phyloP scores from a whole-genome alignment of 1,284 basidiomycete species.

The Naganishia cerealis region DNA sequence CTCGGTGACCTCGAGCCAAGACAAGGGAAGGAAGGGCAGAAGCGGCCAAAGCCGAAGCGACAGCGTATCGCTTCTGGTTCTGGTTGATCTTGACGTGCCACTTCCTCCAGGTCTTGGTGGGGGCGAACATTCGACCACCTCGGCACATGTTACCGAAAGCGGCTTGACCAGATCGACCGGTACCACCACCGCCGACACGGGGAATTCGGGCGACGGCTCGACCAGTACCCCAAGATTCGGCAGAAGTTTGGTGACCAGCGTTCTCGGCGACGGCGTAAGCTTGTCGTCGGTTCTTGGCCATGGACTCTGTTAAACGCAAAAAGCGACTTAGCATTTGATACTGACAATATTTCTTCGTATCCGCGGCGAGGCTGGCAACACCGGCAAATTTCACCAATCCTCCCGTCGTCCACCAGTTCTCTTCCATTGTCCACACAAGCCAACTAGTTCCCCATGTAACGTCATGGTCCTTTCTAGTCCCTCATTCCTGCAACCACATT shows the following conservation, averaged over 20 bases:
- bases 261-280: constrained; percentile 95
- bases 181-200: constrained; percentile 98
- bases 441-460: not conserved
- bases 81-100: constrained; percentile 99
- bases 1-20: constrained; percentile 97
- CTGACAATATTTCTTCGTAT: not conserved
- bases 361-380: not conserved
- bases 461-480: not conserved
- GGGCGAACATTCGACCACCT: constrained; percentile 99
- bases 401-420: not conserved
- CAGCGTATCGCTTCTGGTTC: constrained; percentile 97
- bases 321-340: not conserved
- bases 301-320: constrained; percentile 68
- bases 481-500: not conserved
- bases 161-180: constrained; percentile 96
- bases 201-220: constrained; percentile 99
- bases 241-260: constrained; percentile 98
- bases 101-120: constrained; percentile 98
- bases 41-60: constrained; percentile 95
- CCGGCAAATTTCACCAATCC: not conserved
- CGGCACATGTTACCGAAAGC: constrained; percentile 99
- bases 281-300: constrained; percentile 98
- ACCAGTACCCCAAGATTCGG: constrained; percentile 97
- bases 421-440: constrained; percentile 1
- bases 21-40: constrained; percentile 97